These are phyloP conservation scores for Trichoderma reesei DNA, from an alignment of 495 filamentous ascomycete genomes.

Conservation along the genomic window DNA sequence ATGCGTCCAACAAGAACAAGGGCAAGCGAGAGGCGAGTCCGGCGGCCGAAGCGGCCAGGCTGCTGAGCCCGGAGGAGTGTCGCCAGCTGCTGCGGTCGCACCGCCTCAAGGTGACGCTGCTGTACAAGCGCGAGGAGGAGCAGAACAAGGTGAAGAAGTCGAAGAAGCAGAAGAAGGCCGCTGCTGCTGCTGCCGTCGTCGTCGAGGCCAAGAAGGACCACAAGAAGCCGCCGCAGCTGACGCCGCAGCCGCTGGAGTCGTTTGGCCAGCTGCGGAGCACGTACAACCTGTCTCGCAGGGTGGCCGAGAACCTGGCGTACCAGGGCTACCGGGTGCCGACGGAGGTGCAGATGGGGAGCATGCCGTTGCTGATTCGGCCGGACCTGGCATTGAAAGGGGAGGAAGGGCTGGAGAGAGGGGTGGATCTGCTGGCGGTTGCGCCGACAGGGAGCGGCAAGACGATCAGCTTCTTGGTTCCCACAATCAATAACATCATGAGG, in stretches of 20 bases:
- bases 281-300: slow-evolving; percentile 58
- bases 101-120: slow-evolving; percentile 74
- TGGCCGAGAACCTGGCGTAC: slow-evolving; percentile 68
- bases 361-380: slow-evolving; percentile 64
- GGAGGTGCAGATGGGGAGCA: slow-evolving; percentile 79
- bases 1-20: slow-evolving; percentile 12
- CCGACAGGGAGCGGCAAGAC: slow-evolving; percentile 99
- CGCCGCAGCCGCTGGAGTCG: slow-evolving; percentile 64
- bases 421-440: slow-evolving; percentile 78
- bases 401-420: slow-evolving; percentile 22
- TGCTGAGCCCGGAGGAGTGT: slow-evolving; percentile 54
- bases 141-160: slow-evolving; percentile 23
- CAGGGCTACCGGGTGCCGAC: slow-evolving; percentile 84
- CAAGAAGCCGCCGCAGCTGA: slow-evolving; percentile 48
- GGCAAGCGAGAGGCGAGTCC: slow-evolving; percentile 21
- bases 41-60: slow-evolving; percentile 10
- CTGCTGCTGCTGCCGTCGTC: not conserved
- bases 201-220: slow-evolving; percentile 29
- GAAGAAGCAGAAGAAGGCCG: slow-evolving; percentile 31
- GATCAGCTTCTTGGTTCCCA: slow-evolving; percentile 77
- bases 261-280: slow-evolving; percentile 60
- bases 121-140: slow-evolving; percentile 32
- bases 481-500: slow-evolving; percentile 63
- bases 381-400: slow-evolving; percentile 30
- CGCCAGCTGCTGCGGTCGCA: slow-evolving; percentile 68